Evolutionary conservation across 202 grass and related monocot genomes (phyloP).

Genomic region (Schoenoplectus triqueter): DNA sequence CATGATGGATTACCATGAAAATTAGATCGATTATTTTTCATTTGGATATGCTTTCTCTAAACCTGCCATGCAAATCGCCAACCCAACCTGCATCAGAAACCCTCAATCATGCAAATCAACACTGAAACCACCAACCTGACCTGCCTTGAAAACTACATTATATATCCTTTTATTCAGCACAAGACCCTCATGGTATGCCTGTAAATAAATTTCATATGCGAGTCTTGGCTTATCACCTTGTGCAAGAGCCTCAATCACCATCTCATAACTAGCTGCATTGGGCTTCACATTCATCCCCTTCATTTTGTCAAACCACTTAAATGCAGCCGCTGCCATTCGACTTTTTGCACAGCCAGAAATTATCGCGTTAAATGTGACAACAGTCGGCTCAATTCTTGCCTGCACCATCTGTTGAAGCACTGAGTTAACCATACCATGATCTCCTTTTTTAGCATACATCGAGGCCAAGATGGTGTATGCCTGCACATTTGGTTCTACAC

Average conservation of each 20-base stretch:
- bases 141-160: slow-evolving; percentile 58
- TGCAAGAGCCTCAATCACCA: slow-evolving; percentile 68
- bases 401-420: slow-evolving; percentile 64
- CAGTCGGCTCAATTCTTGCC: slow-evolving; percentile 58
- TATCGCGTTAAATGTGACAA: slow-evolving; percentile 93
- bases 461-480: slow-evolving; percentile 81
- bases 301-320: slow-evolving; percentile 93
- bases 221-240: slow-evolving; percentile 72
- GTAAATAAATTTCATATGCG: slow-evolving; percentile 81
- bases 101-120: slow-evolving; percentile 52
- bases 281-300: slow-evolving; percentile 60
- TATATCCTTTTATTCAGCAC: slow-evolving; percentile 66
- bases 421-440: slow-evolving; percentile 56
- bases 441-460: slow-evolving; percentile 67
- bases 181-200: slow-evolving; percentile 57
- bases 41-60: slow-evolving; percentile 43
- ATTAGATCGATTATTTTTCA: slow-evolving; percentile 38
- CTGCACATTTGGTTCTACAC: slow-evolving; percentile 70
- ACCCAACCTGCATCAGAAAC: slow-evolving; percentile 37
- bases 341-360: slow-evolving; percentile 64
- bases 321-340: slow-evolving; percentile 45
- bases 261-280: slow-evolving; percentile 77
- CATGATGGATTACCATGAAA: slow-evolving; percentile 28
- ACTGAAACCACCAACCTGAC: slow-evolving; percentile 44
- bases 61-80: slow-evolving; percentile 32